Evolutionary conservation across 306 rosid genomes (phyloP).

Genomic region (Castanea sativa): DNA sequence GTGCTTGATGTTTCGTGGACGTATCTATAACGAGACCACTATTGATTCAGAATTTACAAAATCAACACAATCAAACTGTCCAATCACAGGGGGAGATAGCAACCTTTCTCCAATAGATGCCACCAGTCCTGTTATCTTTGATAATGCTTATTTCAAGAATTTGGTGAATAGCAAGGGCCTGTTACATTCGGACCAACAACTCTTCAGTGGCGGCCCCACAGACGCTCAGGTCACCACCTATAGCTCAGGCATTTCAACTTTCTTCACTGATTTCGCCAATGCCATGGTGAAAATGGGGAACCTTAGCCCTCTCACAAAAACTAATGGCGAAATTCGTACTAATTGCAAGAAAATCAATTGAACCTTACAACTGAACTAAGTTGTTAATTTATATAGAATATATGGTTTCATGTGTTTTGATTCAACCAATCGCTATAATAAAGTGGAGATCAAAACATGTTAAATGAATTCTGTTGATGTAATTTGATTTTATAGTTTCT

Average conservation of each 20-base stretch:
- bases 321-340: constrained; percentile 55
- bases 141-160: constrained; percentile 44
- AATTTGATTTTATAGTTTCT: background rate
- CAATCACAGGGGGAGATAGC: constrained; percentile 43
- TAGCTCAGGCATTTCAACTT: constrained; percentile 26
- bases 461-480: background rate
- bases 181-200: constrained; percentile 44
- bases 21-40: constrained; percentile 54
- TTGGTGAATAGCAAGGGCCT: constrained; percentile 32
- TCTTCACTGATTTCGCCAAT: constrained; percentile 49
- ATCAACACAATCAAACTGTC: constrained; percentile 48
- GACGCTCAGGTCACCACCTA: constrained; percentile 33
- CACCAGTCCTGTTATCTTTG: constrained; percentile 48
- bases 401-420: background rate
- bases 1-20: constrained; percentile 49
- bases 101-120: constrained; percentile 59
- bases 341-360: constrained; percentile 49
- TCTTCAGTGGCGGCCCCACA: constrained; percentile 37
- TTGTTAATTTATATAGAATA: background rate
- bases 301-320: constrained; percentile 57
- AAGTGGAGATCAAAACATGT: background rate
- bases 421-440: background rate
- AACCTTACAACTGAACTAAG: background rate
- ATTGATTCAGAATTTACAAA: constrained; percentile 51
- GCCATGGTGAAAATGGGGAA: constrained; percentile 74